Percentiles rank a stretch among this genome's conserved stretches.
Conservation (phyloP, 2,329 filamentous ascomycete species). For the Xylaria sp. region DNA sequence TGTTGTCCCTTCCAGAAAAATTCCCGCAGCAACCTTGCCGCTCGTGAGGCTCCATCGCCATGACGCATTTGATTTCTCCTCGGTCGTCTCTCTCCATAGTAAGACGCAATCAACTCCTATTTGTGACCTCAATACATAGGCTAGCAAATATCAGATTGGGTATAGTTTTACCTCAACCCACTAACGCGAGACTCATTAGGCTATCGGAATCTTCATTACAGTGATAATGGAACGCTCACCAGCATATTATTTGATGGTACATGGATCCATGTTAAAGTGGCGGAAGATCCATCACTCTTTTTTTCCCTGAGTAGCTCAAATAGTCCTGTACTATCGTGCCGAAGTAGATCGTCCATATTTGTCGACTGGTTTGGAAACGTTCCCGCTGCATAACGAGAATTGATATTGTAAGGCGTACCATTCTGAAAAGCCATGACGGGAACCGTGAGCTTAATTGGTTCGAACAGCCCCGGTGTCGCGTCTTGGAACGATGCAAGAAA, state of each 20-base stretch:
- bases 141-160: not conserved
- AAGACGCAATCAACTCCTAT: constrained; percentile 25
- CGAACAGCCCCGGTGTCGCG: not conserved
- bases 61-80: constrained; percentile 16
- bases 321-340: not conserved
- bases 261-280: constrained; percentile 20
- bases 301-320: constrained; percentile 1
- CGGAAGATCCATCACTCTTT: too few relatives aligned
- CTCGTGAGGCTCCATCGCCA: constrained; percentile 7
- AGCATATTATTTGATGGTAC: constrained; percentile 32
- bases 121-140: not conserved
- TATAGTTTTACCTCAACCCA: constrained; percentile 25
- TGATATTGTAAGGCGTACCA: constrained; percentile 11
- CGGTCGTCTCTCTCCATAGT: constrained; percentile 24
- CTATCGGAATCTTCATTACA: not conserved
- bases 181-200: constrained; percentile 9
- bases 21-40: constrained; percentile 19
- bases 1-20: constrained; percentile 30
- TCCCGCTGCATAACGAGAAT: not conserved
- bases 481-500: not conserved
- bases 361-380: constrained; percentile 30
- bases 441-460: constrained; percentile 15
- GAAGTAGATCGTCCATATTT: constrained; percentile 9
- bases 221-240: not conserved
- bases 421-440: constrained; percentile 25